Percentiles rank a stretch among this genome's conserved stretches.
These are phyloP conservation scores for Elymus sibiricus DNA, from an alignment of 176 grass and related monocot genomes.

Conservation along the genomic window DNA sequence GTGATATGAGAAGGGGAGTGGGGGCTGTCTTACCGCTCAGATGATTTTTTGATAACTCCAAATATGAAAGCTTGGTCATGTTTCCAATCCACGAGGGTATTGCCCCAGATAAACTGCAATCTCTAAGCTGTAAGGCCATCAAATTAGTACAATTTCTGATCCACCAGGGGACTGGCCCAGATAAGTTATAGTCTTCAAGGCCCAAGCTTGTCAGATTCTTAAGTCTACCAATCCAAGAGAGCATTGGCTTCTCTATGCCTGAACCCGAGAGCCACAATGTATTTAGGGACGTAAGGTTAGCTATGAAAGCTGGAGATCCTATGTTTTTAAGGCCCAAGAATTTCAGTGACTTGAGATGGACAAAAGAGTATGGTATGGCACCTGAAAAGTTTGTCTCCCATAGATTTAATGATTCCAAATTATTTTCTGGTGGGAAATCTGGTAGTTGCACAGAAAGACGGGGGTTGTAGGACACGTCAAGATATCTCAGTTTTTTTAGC, in stretches of 20 bases:
- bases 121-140: not conserved
- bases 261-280: not conserved
- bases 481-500: not conserved
- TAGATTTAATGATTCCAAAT: not conserved
- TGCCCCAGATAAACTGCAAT: not conserved
- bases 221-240: not conserved
- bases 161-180: not conserved
- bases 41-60: not conserved
- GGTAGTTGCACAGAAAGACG: constrained; percentile 7
- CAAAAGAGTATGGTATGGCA: not conserved
- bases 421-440: not conserved
- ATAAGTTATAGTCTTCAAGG: not conserved
- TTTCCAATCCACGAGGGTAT: constrained; percentile 3
- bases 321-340: not conserved
- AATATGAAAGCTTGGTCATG: not conserved
- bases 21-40: not conserved
- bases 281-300: not conserved
- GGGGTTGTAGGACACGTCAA: not conserved
- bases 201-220: rapidly evolving
- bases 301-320: not conserved
- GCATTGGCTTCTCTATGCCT: not conserved
- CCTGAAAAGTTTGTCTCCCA: not conserved
- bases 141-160: constrained; percentile 2
- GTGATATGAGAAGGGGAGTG: not conserved
- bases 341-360: not conserved